Conservation (phyloP, 192 early-diverging fungal genomes). For the Backusella psychrophila region DNA sequence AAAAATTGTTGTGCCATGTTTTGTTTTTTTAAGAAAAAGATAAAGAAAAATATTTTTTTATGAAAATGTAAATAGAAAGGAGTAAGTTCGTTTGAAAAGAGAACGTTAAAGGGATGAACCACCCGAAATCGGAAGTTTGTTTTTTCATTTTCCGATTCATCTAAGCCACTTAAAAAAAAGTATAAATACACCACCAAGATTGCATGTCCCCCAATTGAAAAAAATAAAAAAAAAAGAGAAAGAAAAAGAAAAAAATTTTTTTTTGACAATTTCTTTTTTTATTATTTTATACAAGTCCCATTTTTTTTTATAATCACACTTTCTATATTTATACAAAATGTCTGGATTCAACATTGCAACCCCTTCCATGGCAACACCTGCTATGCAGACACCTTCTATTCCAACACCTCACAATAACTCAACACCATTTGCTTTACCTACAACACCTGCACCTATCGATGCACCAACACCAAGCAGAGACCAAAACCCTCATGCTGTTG, state of each 20-base stretch:
- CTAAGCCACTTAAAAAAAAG: conserved; percentile 27
- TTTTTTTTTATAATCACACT: conserved; percentile 8
- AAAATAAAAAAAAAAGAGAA: conserved; percentile 1
- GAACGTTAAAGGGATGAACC: not conserved
- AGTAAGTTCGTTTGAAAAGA: not conserved
- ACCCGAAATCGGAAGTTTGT: conserved; percentile 1
- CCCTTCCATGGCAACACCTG: conserved; percentile 33
- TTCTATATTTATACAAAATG: conserved; percentile 22
- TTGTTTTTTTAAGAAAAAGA: not conserved
- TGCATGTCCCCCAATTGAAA: conserved; percentile 11
- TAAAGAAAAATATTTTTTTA: not conserved
- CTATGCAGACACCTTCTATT: conserved; percentile 26
- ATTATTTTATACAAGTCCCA: not conserved
- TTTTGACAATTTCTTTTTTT: conserved; percentile 1
- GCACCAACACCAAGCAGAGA: conserved; percentile 42
- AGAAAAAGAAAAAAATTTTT: conserved; percentile 13
- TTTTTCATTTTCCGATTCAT: conserved; percentile 10
- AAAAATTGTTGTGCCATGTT: not conserved
- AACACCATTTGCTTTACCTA: conserved; percentile 37
- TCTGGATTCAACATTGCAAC: conserved; percentile 43
- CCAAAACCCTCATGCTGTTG: conserved; percentile 43
- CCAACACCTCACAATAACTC: conserved; percentile 26
- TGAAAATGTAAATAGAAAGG: not conserved
- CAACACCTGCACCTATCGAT: conserved; percentile 41
- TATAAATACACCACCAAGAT: conserved; percentile 23